These are phyloP conservation scores for Paraphysoderma sedebokerense DNA, from an alignment of 371 early-diverging fungal genomes.

Conservation along the genomic window DNA sequence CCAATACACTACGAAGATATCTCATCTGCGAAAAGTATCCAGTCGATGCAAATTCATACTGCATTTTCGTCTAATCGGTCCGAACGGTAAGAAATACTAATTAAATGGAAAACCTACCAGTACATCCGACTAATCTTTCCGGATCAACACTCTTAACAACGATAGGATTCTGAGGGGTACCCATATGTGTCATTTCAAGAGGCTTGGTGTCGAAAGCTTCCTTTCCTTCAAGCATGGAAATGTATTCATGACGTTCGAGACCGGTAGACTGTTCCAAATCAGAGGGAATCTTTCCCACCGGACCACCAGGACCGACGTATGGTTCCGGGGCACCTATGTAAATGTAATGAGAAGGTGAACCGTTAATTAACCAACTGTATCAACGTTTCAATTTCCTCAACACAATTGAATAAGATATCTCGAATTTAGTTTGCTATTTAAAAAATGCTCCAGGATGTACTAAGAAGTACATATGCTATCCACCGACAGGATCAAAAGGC, in stretches of 20 bases:
- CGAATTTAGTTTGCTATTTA: no score
- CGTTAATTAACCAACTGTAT: no score
- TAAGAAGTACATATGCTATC: no score
- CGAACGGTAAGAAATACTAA: neutral
- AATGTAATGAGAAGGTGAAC: no score
- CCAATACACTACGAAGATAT: neutral
- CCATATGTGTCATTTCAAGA: conserved; percentile 50
- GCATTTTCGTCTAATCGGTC: no score
- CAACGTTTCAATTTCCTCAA: no score
- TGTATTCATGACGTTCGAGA: conserved; percentile 73
- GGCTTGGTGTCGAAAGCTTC: conserved; percentile 78
- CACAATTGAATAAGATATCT: no score
- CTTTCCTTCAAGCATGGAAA: conserved; percentile 67
- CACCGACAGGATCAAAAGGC: no score
- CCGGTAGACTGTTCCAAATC: conserved; percentile 85
- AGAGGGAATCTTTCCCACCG: conserved; percentile 38
- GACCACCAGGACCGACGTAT: neutral
- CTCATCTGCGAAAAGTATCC: neutral
- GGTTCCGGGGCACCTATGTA: neutral
- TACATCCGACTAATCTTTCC: conserved; percentile 80
- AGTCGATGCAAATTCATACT: neutral
- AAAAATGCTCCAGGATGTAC: no score
- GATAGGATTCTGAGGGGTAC: conserved; percentile 72
- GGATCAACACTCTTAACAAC: conserved; percentile 67
- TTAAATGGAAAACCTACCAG: conserved; percentile 38